Evolutionary conservation across 371 early-diverging fungal genomes (phyloP).

Genomic region (Globomyces sp.): DNA sequence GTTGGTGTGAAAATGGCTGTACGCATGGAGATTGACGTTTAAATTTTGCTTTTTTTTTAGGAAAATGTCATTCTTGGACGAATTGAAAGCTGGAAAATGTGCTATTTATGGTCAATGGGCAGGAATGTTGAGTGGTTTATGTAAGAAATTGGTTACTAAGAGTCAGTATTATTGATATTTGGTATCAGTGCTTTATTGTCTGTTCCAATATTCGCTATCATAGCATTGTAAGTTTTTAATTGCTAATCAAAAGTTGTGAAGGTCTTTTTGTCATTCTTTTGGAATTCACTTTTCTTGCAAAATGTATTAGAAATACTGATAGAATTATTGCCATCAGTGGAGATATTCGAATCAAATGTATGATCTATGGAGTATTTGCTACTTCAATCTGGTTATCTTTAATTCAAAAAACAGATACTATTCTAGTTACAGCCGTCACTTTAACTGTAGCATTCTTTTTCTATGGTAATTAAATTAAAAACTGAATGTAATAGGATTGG

Average conservation of each 20-base stretch:
- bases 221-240: background rate
- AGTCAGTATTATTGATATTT: slow-evolving; percentile 6
- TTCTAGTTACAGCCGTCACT: slow-evolving; percentile 4
- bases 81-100: slow-evolving; percentile 12
- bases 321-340: slow-evolving; percentile 1
- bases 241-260: slow-evolving; percentile 2
- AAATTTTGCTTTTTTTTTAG: too few relatives aligned
- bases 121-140: slow-evolving; percentile 2
- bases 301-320: slow-evolving; percentile 10
- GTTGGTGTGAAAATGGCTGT: too few relatives aligned
- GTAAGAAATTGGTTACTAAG: slow-evolving; percentile 3
- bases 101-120: slow-evolving; percentile 12
- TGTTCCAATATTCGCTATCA: slow-evolving; percentile 4
- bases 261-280: slow-evolving; percentile 11
- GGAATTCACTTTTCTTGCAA: slow-evolving; percentile 12
- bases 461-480: background rate
- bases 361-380: slow-evolving; percentile 1
- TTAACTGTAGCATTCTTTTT: background rate
- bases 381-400: slow-evolving; percentile 12
- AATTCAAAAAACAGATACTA: background rate
- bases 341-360: slow-evolving; percentile 12
- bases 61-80: background rate
- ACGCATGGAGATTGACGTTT: too few relatives aligned
- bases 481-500: background rate
- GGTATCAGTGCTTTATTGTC: background rate